Conservation (phyloP, 257 asterid species). For the Osmanthus fragrans region DNA sequence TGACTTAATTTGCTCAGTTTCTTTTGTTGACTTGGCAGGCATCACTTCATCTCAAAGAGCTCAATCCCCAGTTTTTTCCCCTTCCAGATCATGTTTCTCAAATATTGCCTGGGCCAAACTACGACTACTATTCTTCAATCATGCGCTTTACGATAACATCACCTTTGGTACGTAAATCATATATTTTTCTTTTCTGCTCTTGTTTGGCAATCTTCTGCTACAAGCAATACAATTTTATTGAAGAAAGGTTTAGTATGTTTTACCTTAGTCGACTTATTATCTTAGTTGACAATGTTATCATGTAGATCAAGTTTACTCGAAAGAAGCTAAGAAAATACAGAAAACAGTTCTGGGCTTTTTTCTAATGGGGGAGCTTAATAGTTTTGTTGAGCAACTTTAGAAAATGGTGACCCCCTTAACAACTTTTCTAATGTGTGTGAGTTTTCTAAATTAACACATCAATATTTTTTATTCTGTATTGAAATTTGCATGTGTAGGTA, state of each 20-base stretch:
- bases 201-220: conserved; percentile 2
- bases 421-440: too few species aligned
- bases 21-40: conserved; percentile 42
- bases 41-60: conserved; percentile 62
- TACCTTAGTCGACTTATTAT: neutral
- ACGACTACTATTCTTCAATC: conserved; percentile 79
- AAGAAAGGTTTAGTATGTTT: neutral
- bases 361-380: neutral
- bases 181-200: conserved; percentile 10
- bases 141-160: conserved; percentile 88
- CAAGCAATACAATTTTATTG: neutral
- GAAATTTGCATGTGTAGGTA: neutral
- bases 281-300: neutral
- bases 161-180: conserved; percentile 67
- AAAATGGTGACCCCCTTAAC: neutral
- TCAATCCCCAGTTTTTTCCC: conserved; percentile 65
- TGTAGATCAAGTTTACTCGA: neutral
- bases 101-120: conserved; percentile 85
- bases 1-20: neutral
- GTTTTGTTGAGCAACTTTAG: neutral
- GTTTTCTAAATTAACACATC: neutral
- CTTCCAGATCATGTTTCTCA: conserved; percentile 87
- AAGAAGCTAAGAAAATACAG: neutral
- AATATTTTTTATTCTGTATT: too few species aligned
- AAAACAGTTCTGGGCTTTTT: too few species aligned